phyloP scores from a whole-genome alignment of 2,329 filamentous ascomycete species.

The Geoglossum cookeanum region DNA sequence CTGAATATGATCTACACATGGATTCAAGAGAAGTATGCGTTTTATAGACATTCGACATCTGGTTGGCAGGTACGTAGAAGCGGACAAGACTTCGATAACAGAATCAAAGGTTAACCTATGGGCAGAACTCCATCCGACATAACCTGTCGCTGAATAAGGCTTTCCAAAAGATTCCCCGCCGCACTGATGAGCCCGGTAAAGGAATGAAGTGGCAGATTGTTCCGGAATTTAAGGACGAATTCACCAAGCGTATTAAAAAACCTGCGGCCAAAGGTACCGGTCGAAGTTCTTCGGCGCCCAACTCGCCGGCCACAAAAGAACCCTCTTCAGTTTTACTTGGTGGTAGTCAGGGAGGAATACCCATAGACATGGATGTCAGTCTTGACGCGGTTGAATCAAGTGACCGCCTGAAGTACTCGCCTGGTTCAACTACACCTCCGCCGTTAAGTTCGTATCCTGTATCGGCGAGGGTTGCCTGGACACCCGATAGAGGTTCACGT shows the following conservation, averaged over 20 bases:
- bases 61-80: slow-evolving; percentile 69
- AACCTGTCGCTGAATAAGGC: slow-evolving; percentile 89
- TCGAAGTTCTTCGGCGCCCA: slow-evolving; percentile 49
- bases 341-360: slow-evolving; percentile 13
- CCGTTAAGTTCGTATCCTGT: slow-evolving; percentile 25
- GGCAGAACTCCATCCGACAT: slow-evolving; percentile 82
- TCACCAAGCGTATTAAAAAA: slow-evolving; percentile 45
- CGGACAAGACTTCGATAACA: neutral
- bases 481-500: slow-evolving; percentile 32
- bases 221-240: slow-evolving; percentile 66
- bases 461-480: slow-evolving; percentile 31
- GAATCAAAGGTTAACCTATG: slow-evolving; percentile 3
- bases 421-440: slow-evolving; percentile 28
- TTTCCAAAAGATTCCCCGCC: slow-evolving; percentile 81
- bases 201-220: slow-evolving; percentile 98
- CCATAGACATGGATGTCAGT: slow-evolving; percentile 13
- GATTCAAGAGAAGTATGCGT: slow-evolving; percentile 81
- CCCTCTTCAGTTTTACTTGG: neutral
- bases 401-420: slow-evolving; percentile 19
- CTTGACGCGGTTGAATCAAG: slow-evolving; percentile 12
- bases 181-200: slow-evolving; percentile 89
- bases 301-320: slow-evolving; percentile 29
- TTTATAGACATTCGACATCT: slow-evolving; percentile 67
- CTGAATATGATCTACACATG: slow-evolving; percentile 84
- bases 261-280: slow-evolving; percentile 34